phyloP scores from a whole-genome alignment of 208 protist genomes.

The Acanthamoeba culbertsoni region DNA sequence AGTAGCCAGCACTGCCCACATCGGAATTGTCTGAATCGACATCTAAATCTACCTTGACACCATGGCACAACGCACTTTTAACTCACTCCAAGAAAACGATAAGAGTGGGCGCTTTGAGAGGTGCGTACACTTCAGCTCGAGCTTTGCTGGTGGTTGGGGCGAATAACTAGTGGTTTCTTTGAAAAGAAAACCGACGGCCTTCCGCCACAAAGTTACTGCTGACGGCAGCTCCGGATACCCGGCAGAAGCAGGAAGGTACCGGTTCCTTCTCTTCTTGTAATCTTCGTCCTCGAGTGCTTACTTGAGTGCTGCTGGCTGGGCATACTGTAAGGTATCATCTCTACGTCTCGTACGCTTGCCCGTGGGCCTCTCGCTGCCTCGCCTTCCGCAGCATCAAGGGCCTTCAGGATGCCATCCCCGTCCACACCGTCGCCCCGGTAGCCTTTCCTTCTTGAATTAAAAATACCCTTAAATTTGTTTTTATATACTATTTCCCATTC shows the following conservation, averaged over 20 bases:
- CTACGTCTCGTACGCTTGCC: conserved; percentile 89
- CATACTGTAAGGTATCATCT: conserved; percentile 86
- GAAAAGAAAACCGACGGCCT: conserved; percentile 74
- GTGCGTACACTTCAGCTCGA: not conserved
- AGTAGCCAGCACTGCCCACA: too few species aligned
- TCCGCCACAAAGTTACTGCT: conserved; percentile 78
- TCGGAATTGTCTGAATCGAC: too few species aligned
- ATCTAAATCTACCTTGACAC: too few species aligned
- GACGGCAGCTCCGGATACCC: conserved; percentile 70
- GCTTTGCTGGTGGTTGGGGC: not conserved
- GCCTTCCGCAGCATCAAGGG: conserved; percentile 65
- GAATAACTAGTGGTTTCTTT: not conserved
- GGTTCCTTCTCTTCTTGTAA: not conserved
- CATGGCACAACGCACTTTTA: not conserved
- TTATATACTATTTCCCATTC: too few species aligned
- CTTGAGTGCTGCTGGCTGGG: too few species aligned
- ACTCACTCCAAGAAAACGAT: not conserved
- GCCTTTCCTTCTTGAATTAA: not conserved
- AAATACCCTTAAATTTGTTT: too few species aligned
- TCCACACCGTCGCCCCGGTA: conserved; percentile 56
- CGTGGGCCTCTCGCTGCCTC: conserved; percentile 82
- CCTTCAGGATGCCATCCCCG: conserved; percentile 61
- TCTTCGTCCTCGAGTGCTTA: not conserved
- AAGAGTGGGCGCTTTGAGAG: not conserved
- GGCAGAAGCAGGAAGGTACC: conserved; percentile 67